phyloP scores from a whole-genome alignment of 2,329 filamentous ascomycete genomes.

The Chalaropsis ovoidea region DNA sequence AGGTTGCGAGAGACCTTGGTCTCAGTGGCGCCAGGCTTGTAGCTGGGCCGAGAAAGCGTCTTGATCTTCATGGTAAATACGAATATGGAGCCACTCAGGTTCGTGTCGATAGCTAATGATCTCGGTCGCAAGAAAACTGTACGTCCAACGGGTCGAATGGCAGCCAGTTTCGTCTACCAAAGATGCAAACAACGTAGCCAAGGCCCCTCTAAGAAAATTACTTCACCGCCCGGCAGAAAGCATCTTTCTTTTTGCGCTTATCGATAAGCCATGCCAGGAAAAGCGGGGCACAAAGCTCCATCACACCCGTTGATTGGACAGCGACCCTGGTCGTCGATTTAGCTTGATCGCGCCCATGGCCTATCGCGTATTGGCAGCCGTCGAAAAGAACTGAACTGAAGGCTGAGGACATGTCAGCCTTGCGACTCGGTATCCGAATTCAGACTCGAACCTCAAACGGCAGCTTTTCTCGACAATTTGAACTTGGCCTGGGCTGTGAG shows the following conservation, averaged over 20 bases:
- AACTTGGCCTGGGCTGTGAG: not conserved
- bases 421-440: not conserved
- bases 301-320: constrained; percentile 8
- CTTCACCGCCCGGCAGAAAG: constrained; percentile 25
- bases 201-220: constrained; percentile 22
- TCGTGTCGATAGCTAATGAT: too few relatives aligned
- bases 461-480: not conserved
- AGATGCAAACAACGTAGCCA: not conserved
- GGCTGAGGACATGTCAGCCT: constrained; percentile 12
- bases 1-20: constrained; percentile 59
- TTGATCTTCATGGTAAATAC: constrained; percentile 45
- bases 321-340: not conserved
- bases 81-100: not conserved
- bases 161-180: not conserved
- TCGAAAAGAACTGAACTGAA: not conserved
- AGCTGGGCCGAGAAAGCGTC: constrained; percentile 56
- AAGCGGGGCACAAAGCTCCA: not conserved
- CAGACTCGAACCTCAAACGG: not conserved
- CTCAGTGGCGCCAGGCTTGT: constrained; percentile 57
- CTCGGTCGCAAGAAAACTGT: not conserved
- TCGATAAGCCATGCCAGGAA: constrained; percentile 14
- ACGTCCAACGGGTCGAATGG: not conserved
- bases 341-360: not conserved
- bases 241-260: constrained; percentile 19
- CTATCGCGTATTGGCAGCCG: not conserved